A percentile compares a stretch with the other conserved stretches of the same genome.
phyloP scores from a whole-genome alignment of 202 grass and related monocot species.

The Digitaria exilis region DNA sequence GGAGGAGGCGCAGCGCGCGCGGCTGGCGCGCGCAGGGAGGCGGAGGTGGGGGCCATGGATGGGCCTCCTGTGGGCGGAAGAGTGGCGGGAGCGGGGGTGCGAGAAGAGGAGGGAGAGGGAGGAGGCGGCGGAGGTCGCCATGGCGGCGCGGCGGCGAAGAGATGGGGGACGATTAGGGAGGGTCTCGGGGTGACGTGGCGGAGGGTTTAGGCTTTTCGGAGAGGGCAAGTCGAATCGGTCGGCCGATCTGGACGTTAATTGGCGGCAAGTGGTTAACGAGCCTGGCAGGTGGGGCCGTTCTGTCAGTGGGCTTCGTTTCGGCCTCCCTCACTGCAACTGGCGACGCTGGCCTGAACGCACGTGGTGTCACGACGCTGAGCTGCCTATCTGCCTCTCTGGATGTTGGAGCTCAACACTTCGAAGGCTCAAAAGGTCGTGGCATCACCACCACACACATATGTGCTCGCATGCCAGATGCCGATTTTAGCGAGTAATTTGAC shows the following conservation, averaged over 20 bases:
- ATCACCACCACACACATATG: neutral
- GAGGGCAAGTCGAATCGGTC: neutral
- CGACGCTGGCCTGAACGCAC: neutral
- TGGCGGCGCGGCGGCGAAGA: constrained; percentile 43
- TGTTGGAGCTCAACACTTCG: neutral
- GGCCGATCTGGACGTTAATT: constrained; percentile 43
- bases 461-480: neutral
- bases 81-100: constrained; percentile 27
- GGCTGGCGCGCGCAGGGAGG: constrained; percentile 13
- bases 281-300: neutral
- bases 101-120: constrained; percentile 64
- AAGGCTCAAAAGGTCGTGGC: neutral
- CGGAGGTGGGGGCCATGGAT: constrained; percentile 11
- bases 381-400: neutral
- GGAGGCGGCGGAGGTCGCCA: constrained; percentile 51
- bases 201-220: constrained; percentile 35
- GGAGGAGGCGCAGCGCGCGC: constrained; percentile 48
- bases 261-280: neutral
- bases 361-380: neutral
- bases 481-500: neutral
- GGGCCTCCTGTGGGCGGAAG: constrained; percentile 4
- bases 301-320: neutral
- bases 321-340: neutral
- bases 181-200: constrained; percentile 5
- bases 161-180: constrained; percentile 8